Evolutionary conservation across 1,284 basidiomycete genomes (phyloP).

Genomic region (Microbotryum silenes-acaulis): DNA sequence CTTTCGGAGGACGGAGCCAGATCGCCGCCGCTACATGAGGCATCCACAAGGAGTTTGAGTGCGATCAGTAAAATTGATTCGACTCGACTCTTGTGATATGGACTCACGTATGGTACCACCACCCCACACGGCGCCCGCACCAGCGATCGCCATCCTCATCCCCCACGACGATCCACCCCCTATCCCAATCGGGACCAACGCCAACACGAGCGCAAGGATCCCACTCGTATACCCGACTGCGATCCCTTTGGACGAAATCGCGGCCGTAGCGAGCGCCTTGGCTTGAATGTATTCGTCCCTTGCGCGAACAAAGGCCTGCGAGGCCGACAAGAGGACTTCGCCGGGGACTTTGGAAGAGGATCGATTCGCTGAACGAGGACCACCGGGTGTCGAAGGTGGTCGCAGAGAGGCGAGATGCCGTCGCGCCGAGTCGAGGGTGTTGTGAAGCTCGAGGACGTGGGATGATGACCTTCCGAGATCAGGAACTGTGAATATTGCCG

Average conservation of each 20-base stretch:
- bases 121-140: conserved; percentile 17
- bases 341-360: conserved; percentile 40
- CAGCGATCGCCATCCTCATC: conserved; percentile 13
- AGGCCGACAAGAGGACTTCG: conserved; percentile 11
- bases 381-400: no score
- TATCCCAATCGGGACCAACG: conserved; percentile 62
- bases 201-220: conserved; percentile 59
- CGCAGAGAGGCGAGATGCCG: no score
- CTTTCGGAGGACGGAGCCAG: conserved; percentile 11
- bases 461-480: no score
- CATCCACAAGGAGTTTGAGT: not conserved
- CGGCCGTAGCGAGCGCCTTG: conserved; percentile 48
- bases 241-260: conserved; percentile 72
- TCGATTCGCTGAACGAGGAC: not conserved
- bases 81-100: not conserved
- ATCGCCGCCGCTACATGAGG: conserved; percentile 6
- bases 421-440: no score
- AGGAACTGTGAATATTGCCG: no score
- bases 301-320: conserved; percentile 2
- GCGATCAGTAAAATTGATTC: not conserved
- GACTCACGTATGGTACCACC: conserved; percentile 16
- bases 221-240: conserved; percentile 69
- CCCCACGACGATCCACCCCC: conserved; percentile 37
- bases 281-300: conserved; percentile 18
- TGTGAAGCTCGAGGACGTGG: no score